These are phyloP conservation scores for Achaetomiella virescens DNA, from an alignment of 495 filamentous ascomycete genomes.

Conservation along the genomic window DNA sequence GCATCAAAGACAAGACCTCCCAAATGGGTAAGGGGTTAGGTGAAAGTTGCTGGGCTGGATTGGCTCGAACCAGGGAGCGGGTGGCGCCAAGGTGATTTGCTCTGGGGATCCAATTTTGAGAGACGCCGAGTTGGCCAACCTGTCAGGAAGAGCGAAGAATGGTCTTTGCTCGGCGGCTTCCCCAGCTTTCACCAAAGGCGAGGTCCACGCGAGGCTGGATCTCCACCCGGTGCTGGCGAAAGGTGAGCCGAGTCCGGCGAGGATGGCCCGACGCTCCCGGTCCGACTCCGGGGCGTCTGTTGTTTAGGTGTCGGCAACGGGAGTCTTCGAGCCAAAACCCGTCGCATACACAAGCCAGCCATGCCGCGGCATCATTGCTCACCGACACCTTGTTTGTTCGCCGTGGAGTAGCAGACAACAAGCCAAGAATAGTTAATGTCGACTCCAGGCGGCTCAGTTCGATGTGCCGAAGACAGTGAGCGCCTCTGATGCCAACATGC, in stretches of 20 bases:
- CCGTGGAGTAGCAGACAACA: no score
- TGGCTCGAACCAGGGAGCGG: neutral
- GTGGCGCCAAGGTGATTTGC: neutral
- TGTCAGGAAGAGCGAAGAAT: neutral
- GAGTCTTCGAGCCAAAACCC: no score
- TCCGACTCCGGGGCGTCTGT: neutral
- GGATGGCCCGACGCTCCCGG: neutral
- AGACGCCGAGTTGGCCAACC: neutral
- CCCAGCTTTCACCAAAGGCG: neutral
- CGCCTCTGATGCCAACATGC: conserved; percentile 1
- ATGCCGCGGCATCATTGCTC: no score
- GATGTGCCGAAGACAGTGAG: neutral
- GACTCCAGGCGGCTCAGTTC: neutral
- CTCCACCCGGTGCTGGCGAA: neutral
- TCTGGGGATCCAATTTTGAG: neutral
- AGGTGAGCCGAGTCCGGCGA: neutral
- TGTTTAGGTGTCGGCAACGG: no score
- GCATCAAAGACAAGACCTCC: neutral
- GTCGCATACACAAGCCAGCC: no score
- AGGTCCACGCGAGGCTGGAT: neutral
- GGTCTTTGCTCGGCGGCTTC: neutral
- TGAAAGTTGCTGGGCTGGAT: neutral
- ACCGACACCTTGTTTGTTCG: no score
- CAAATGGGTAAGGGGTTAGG: neutral
- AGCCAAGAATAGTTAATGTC: no score